Evolutionary conservation across 164 flowering plant species (phyloP), one percentile per base, ranked within the genome.

Genomic region (Buxus sempervirens): DNA sequence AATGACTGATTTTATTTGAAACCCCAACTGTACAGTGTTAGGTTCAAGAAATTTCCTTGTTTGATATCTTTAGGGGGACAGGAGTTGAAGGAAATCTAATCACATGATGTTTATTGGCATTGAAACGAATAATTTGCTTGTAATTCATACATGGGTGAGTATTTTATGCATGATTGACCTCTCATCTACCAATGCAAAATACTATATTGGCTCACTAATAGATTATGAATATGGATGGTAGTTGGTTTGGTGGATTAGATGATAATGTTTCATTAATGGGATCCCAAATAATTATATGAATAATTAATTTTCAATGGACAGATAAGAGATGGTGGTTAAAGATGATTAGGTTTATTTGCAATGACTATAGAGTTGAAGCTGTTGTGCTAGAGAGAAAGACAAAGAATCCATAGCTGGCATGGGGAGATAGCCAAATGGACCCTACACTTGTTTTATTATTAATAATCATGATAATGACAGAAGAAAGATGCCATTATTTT

Each of bases 381-480:
- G 15, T 38, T 14, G 21, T 19, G 32, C 23, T n/a, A n/a, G 23
- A 32, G n/a, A n/a, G 20, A 65, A 24, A 59, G 69, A 73, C 68
- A 73, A 63, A 68, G 54, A 28, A 74, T 22, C 64, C 28, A 26
- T 69, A 69, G 72, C 66, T 68, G 72, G 72, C 65, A 24, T 9
- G 27, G 59, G 27, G n/a, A 21, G 59, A 56, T 56, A 24, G 22
- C 22, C 59, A 5, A 9, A 56, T 6, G n/a, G 73, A 55, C 58
- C 77, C 67, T 5, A 38, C 36, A 9, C 7, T 51, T 53, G 1
- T 56, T 55, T 48, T 62, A 63, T 21, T 65, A 21, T 66, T 55
- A 63, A n/a, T n/a, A n/a, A 66, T 68, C 66, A 66, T 63, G 62
- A 51, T 57, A 69, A 69, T 74, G 62, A 74, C 54, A 64, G 60